A percentile compares a stretch with the other conserved stretches of the same genome.
These are phyloP conservation scores for Colletotrichum somersetense DNA, from an alignment of 2,329 filamentous ascomycete genomes.

Conservation along the genomic window DNA sequence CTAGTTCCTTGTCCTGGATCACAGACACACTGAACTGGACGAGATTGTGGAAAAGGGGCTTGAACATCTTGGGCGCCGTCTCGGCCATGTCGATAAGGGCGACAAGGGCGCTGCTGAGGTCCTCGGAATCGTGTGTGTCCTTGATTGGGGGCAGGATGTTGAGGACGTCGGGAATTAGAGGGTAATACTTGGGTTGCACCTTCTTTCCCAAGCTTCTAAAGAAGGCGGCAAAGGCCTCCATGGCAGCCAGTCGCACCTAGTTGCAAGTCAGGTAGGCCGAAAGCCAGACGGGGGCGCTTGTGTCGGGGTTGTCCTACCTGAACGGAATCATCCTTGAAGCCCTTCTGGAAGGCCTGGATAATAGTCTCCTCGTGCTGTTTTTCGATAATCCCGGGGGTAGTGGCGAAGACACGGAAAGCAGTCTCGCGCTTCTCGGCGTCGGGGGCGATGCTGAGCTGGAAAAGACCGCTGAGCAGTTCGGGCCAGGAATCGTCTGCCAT, in stretches of 20 bases:
- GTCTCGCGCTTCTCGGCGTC: slow-evolving; percentile 89
- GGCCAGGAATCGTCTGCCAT: slow-evolving; percentile 83
- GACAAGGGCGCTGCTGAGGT: slow-evolving; percentile 89
- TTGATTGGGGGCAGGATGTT: slow-evolving; percentile 96
- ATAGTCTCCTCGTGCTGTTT: slow-evolving; percentile 95
- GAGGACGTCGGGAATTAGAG: slow-evolving; percentile 88
- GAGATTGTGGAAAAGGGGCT: slow-evolving; percentile 89
- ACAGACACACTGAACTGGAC: slow-evolving; percentile 94
- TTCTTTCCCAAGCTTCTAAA: slow-evolving; percentile 93
- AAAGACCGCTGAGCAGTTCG: slow-evolving; percentile 86
- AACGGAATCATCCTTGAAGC: slow-evolving; percentile 90
- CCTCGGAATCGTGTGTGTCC: slow-evolving; percentile 88
- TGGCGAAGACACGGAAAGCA: slow-evolving; percentile 94
- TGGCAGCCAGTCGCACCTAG: slow-evolving; percentile 89
- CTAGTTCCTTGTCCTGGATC: slow-evolving; percentile 94
- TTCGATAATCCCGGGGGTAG: slow-evolving; percentile 95
- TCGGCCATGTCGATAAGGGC: slow-evolving; percentile 95
- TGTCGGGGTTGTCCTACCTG: slow-evolving; percentile 62
- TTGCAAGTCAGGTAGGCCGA: slow-evolving; percentile 8
- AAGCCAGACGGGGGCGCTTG: background rate
- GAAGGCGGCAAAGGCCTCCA: slow-evolving; percentile 97
- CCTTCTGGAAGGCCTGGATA: slow-evolving; percentile 86
- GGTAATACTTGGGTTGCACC: slow-evolving; percentile 87
- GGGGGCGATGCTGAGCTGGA: slow-evolving; percentile 88
- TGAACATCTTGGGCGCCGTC: slow-evolving; percentile 97